Evolutionary conservation across 1,284 basidiomycete species (phyloP).

Genomic region (Pseudomicrostroma phylloplanum): DNA sequence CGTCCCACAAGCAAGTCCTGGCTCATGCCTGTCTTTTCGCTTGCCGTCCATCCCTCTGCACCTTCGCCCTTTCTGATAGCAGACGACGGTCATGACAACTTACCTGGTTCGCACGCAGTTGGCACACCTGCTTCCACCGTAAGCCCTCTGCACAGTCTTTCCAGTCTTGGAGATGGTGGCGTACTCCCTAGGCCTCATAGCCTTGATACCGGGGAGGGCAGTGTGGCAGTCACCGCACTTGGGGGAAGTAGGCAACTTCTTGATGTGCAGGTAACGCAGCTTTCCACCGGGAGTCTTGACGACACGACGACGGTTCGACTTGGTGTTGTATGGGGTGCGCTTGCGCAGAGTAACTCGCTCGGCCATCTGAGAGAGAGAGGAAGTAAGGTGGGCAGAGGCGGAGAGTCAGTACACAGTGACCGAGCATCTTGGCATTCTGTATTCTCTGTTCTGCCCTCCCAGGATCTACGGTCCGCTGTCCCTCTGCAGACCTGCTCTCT

Average conservation of each 20-base stretch:
- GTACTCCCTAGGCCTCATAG: slow-evolving; percentile 46
- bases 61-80: too few species aligned
- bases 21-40: too few species aligned
- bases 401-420: background rate
- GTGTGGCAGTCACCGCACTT: slow-evolving; percentile 64
- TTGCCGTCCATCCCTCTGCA: too few species aligned
- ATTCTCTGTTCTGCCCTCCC: too few species aligned
- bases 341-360: slow-evolving; percentile 99
- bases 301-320: slow-evolving; percentile 86
- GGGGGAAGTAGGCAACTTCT: slow-evolving; percentile 77
- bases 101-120: slow-evolving; percentile 47
- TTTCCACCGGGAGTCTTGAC: slow-evolving; percentile 95
- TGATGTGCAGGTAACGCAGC: slow-evolving; percentile 82
- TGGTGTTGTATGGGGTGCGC: slow-evolving; percentile 97
- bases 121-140: slow-evolving; percentile 48
- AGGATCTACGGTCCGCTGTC: too few species aligned
- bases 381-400: background rate
- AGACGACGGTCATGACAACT: slow-evolving; percentile 10
- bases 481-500: too few species aligned
- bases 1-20: too few species aligned
- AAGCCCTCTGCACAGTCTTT: slow-evolving; percentile 48
- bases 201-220: slow-evolving; percentile 44
- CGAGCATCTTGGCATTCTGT: too few species aligned
- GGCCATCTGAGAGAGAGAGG: slow-evolving; percentile 62
- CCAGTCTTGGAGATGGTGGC: slow-evolving; percentile 44